Evolutionary conservation across 2,329 filamentous ascomycete genomes (phyloP).

Genomic region (Hypoxylon sp.): DNA sequence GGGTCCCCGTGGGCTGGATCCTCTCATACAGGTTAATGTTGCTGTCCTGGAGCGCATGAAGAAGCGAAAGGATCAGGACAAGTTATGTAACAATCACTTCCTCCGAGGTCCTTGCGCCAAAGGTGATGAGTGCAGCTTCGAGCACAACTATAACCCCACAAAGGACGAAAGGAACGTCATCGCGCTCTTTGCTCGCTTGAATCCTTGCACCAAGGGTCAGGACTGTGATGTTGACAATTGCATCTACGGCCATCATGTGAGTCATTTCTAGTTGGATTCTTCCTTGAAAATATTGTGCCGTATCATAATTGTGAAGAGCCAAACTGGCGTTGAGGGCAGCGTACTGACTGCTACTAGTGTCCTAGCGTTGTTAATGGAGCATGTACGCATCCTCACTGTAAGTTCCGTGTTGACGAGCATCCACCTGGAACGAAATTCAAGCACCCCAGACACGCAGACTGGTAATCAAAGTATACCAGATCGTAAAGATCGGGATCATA

Average conservation of each 20-base stretch:
- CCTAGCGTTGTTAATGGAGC: constrained; percentile 66
- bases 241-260: constrained; percentile 75
- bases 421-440: constrained; percentile 70
- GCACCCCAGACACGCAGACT: constrained; percentile 24
- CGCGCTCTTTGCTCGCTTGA: constrained; percentile 68
- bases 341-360: constrained; percentile 58
- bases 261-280: constrained; percentile 47
- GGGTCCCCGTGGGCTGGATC: constrained; percentile 68
- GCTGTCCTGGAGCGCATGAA: constrained; percentile 68
- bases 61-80: constrained; percentile 67
- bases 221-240: constrained; percentile 71
- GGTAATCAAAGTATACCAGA: neutral
- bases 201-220: constrained; percentile 71
- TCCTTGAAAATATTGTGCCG: constrained; percentile 3
- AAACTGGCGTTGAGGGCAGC: neutral
- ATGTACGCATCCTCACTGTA: constrained; percentile 70
- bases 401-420: constrained; percentile 67
- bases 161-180: constrained; percentile 71
- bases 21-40: constrained; percentile 63
- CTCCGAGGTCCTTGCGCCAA: constrained; percentile 71
- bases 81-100: constrained; percentile 75
- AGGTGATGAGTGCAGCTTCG: constrained; percentile 68
- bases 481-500: neutral
- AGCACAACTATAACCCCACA: constrained; percentile 68
- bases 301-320: neutral